phyloP scores from a whole-genome alignment of 2,329 filamentous ascomycete species.

The Aspergillus costaricaensis region DNA sequence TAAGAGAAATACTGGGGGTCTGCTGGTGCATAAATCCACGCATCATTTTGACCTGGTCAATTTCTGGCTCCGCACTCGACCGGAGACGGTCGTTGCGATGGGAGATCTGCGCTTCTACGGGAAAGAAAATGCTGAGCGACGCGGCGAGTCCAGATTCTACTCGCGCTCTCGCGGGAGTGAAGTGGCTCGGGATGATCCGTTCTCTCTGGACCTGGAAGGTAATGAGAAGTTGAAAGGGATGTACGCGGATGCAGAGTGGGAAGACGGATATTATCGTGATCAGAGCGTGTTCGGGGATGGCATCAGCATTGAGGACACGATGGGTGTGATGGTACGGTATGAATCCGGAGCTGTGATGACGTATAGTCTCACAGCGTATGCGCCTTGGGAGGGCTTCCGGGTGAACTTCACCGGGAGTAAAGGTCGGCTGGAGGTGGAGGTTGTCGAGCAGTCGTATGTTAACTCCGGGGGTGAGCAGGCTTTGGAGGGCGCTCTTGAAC shows the following conservation, averaged over 20 bases:
- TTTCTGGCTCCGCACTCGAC: conserved; percentile 61
- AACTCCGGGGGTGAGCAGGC: conserved; percentile 62
- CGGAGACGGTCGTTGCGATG: conserved; percentile 59
- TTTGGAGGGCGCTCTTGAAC: conserved; percentile 30
- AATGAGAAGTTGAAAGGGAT: conserved; percentile 58
- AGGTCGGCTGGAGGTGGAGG: conserved; percentile 62
- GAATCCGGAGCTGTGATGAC: conserved; percentile 59
- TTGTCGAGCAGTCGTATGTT: conserved; percentile 59
- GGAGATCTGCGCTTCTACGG: conserved; percentile 64
- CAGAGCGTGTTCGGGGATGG: conserved; percentile 65
- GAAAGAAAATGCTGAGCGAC: conserved; percentile 60
- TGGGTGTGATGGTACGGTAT: conserved; percentile 62
- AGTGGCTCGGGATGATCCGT: conserved; percentile 57
- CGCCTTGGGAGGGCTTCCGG: conserved; percentile 52
- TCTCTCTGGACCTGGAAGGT: conserved; percentile 58
- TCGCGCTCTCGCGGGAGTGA: conserved; percentile 53
- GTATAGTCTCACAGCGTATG: conserved; percentile 58
- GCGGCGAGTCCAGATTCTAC: conserved; percentile 53
- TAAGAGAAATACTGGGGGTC: conserved; percentile 60
- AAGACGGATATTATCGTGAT: conserved; percentile 63
- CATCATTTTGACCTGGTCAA: conserved; percentile 67
- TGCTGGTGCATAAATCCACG: conserved; percentile 64
- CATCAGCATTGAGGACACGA: conserved; percentile 66
- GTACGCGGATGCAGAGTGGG: conserved; percentile 65
- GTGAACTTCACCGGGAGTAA: conserved; percentile 50